Evolutionary conservation across 2,329 filamentous ascomycete species (phyloP), one percentile per base, ranked within the genome.

Genomic region (Nectriaceae sp.): DNA sequence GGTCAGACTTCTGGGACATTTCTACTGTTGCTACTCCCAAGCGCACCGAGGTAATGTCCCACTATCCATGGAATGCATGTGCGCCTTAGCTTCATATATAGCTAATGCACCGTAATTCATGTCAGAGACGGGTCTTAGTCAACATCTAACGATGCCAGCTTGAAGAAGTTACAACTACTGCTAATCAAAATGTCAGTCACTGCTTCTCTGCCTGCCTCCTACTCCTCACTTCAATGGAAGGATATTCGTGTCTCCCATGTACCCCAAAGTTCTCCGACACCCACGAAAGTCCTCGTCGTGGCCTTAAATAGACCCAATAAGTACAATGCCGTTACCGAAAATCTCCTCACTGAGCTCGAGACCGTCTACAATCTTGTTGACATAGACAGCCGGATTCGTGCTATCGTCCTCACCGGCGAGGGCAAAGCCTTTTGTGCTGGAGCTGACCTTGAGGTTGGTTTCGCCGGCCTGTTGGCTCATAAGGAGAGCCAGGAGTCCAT

Each of bases 391-490:
- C 64, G 67, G 2, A 73, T 87, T 40, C 77, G 77, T 44, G 80
- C 78, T 56, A 82, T 79, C 20, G 74, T 87, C 3, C 63, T 87
- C 26, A 85, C 83, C 0, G 84, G 84, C 16, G 66, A 70, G 0
- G 83, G 82, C 0, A 72, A 80, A 13, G 80, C 83, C 0, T 87
- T 87, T 57, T 87, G 82, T 63, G 82, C 83, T 1, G 84, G 84
- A 5, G 81, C 82, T 15, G 84, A 87, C 57, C 71, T 87, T 6
- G 24, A 21, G 2, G 33, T 50, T 26, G 47, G 47, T 3, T 50
- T 50, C 10, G 20, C 36, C 18, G 33, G 47, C 4, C 16, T 50
- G 5, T 11, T 50, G n/a, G 24, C 43, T 8, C 35, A 46, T 8
- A 50, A 50, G 33, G 21, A 50, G 20, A 50, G 19, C 13, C 33